Conservation (phyloP, 192 early-diverging fungal genomes). For the Linnemannia zychae region DNA sequence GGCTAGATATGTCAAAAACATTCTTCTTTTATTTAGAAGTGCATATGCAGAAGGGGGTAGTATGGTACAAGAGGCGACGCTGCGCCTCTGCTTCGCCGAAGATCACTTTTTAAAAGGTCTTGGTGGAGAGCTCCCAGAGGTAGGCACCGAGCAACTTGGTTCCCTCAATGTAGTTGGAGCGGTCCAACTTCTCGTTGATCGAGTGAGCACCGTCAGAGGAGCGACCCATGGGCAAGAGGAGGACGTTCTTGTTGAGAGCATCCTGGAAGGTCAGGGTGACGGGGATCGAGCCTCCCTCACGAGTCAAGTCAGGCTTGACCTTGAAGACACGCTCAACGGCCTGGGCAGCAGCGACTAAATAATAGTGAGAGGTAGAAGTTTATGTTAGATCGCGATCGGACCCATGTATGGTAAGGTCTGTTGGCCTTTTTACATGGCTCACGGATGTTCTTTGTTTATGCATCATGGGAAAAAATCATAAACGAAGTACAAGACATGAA, state of each 20-base stretch:
- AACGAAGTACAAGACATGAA: background rate
- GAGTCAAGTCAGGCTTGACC: constrained; percentile 94
- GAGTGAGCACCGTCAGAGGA: constrained; percentile 88
- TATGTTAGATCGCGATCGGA: background rate
- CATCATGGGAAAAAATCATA: background rate
- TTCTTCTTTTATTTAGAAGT: background rate
- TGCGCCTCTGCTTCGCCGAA: background rate
- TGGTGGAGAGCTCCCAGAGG: constrained; percentile 85
- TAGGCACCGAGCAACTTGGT: constrained; percentile 95
- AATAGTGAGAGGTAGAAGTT: background rate
- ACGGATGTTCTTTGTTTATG: background rate
- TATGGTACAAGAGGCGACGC: constrained; percentile 1
- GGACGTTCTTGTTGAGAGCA: constrained; percentile 87
- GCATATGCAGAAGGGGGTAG: background rate
- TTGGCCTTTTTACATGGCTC: background rate
- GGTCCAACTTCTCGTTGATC: constrained; percentile 97
- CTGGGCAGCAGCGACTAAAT: constrained; percentile 83
- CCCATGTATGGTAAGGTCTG: background rate
- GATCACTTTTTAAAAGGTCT: constrained; percentile 27
- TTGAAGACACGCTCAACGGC: constrained; percentile 94
- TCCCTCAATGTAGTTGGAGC: constrained; percentile 93
- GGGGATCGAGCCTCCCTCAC: constrained; percentile 98
- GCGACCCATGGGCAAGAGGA: constrained; percentile 96
- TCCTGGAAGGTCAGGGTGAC: constrained; percentile 99
- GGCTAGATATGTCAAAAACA: too few species aligned